Evolutionary conservation across 2,329 filamentous ascomycete genomes (phyloP).

Genomic region (Metarhizium anisopliae): DNA sequence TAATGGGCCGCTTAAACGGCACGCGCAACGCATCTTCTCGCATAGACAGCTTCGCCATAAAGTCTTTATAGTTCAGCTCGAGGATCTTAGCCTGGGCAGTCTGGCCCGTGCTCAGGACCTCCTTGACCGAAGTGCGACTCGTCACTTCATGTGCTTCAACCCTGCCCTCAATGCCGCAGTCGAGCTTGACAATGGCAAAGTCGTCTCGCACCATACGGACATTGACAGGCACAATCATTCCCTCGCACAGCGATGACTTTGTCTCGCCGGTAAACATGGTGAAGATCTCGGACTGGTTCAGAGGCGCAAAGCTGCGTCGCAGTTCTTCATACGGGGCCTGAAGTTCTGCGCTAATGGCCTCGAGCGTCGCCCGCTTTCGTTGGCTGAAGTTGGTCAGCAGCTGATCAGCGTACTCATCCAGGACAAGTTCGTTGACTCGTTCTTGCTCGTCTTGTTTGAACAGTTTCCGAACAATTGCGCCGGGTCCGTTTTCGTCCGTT

Average conservation of each 20-base stretch:
- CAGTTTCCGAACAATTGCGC: slow-evolving; percentile 88
- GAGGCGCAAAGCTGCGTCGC: slow-evolving; percentile 64
- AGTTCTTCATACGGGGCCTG: slow-evolving; percentile 92
- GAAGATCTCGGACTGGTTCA: slow-evolving; percentile 74
- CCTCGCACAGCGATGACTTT: slow-evolving; percentile 68
- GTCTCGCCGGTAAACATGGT: slow-evolving; percentile 97
- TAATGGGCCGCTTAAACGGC: slow-evolving; percentile 59
- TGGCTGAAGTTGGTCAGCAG: slow-evolving; percentile 88
- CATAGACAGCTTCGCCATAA: slow-evolving; percentile 75
- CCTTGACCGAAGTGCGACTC: slow-evolving; percentile 59
- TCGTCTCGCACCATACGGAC: slow-evolving; percentile 85
- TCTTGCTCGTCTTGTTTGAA: slow-evolving; percentile 91
- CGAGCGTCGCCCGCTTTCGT: slow-evolving; percentile 87
- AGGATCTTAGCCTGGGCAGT: slow-evolving; percentile 82
- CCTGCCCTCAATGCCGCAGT: slow-evolving; percentile 87
- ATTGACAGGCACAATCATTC: slow-evolving; percentile 87
- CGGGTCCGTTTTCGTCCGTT: slow-evolving; percentile 79
- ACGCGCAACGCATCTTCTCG: slow-evolving; percentile 71
- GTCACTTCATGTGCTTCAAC: slow-evolving; percentile 78
- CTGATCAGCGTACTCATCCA: slow-evolving; percentile 96
- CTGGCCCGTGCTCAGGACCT: slow-evolving; percentile 70
- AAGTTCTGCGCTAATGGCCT: slow-evolving; percentile 90
- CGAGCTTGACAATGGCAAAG: slow-evolving; percentile 86
- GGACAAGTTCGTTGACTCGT: slow-evolving; percentile 87
- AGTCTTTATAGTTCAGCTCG: slow-evolving; percentile 78